Base-by-base conservation (phyloP, 2,329 filamentous ascomycete genomes). In the Phialemoniopsis sp. region DNA sequence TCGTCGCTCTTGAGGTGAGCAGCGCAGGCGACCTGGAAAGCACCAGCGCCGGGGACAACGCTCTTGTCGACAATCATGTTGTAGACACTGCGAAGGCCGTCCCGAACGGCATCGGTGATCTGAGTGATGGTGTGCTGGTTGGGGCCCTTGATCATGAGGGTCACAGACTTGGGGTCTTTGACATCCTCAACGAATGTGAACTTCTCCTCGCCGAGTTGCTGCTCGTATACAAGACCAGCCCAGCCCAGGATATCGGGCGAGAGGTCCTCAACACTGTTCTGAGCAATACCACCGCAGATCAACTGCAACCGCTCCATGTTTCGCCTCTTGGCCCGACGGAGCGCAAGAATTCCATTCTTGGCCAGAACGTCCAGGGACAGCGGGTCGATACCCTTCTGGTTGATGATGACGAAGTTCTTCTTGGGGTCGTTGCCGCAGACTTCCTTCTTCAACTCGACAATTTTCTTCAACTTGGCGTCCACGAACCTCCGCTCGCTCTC, bases 51-150 rank as follows among this genome's bases (percentile, higher is more conserved):
- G 2, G 93, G 93, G 18, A 98, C 89, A 15, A 98, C 93, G 51
- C 87, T 91, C 67, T 85, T 82, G 63, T 98, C 93, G n/a, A 97
- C 91, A 62, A 98, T 97, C 76, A 95, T 95, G 74, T 98, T 98
- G 79, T 96, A 97, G 36, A 97, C 93, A 60, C 89, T 95, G 58
- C 93, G 82, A 51, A 98, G 76, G 46, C 93, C 93, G 60, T 98
- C 93, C 39, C 93, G 82, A 33, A 97, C 93, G 3, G 93, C 93
- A 60, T 98, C 93, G 49, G 89, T 95, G 57, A 98, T 89, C 66
- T 98, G 93, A 13, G 87, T 82, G 55, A 98, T 98, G 45, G 91
- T 97, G 72, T 98, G 93, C 57, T 83, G 76, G 67, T 98, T 98
- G 47, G 93, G 93, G 17, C 93, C 93, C 75, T 97, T 98, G 75